phyloP scores from a whole-genome alignment of 495 filamentous ascomycete species.

The Aspergillus coremiiformis region DNA sequence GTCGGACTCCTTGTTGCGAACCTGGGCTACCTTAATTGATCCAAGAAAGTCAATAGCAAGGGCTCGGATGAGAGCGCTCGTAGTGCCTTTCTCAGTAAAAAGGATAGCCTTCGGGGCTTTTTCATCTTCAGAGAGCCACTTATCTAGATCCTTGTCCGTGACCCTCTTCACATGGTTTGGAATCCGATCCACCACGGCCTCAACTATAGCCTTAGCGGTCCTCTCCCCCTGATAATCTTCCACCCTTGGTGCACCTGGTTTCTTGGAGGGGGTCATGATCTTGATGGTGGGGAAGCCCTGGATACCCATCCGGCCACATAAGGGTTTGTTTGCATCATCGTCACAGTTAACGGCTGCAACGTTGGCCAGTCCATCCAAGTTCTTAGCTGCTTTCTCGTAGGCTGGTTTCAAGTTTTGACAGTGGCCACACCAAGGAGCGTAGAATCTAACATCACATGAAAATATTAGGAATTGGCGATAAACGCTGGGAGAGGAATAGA shows the following conservation, averaged over 20 bases:
- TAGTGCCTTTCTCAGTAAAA: slow-evolving; percentile 91
- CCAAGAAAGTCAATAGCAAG: slow-evolving; percentile 90
- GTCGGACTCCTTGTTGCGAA: slow-evolving; percentile 71
- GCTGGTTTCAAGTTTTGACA: slow-evolving; percentile 92
- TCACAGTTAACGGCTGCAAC: slow-evolving; percentile 95
- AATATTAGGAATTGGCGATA: neutral
- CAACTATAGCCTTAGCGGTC: slow-evolving; percentile 77
- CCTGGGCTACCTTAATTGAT: slow-evolving; percentile 72
- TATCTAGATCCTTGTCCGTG: slow-evolving; percentile 69
- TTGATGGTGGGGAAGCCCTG: slow-evolving; percentile 96
- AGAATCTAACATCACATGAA: slow-evolving; percentile 59
- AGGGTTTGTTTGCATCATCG: slow-evolving; percentile 82
- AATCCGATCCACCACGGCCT: slow-evolving; percentile 77
- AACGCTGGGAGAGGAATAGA: slow-evolving; percentile 10
- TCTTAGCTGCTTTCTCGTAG: slow-evolving; percentile 89
- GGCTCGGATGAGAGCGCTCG: slow-evolving; percentile 71
- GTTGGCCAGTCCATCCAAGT: slow-evolving; percentile 81
- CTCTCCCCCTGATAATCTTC: slow-evolving; percentile 89
- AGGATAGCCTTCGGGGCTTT: slow-evolving; percentile 78
- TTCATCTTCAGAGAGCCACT: slow-evolving; percentile 65
- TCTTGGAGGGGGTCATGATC: slow-evolving; percentile 80
- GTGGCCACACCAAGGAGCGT: slow-evolving; percentile 93
- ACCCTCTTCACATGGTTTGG: slow-evolving; percentile 84
- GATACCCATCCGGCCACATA: slow-evolving; percentile 84
- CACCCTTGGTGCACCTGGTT: slow-evolving; percentile 70